Evolutionary conservation across 495 filamentous ascomycete genomes (phyloP).

Genomic region (Mycothermus thermophilus): DNA sequence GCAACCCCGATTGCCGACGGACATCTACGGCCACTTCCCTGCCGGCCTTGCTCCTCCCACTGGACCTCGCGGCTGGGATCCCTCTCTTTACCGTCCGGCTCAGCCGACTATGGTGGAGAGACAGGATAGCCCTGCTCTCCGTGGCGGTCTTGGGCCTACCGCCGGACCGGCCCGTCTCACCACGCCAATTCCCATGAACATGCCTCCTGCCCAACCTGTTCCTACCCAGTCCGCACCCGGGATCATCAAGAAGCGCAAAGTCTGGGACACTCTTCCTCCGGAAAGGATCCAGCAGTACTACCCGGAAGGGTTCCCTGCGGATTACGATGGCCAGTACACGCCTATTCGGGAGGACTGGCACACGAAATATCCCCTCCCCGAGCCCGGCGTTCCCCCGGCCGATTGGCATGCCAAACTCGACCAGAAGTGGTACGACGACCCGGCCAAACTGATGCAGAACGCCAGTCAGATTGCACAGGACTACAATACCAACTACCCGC

Average conservation of each 20-base stretch:
- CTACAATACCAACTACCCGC: constrained; percentile 7
- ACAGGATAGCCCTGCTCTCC: too few species aligned
- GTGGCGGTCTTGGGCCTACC: too few species aligned
- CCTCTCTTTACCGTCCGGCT: too few species aligned
- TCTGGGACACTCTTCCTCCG: constrained; percentile 13
- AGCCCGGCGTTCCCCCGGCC: not conserved
- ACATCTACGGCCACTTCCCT: too few species aligned
- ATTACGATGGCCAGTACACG: constrained; percentile 6
- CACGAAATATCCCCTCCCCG: constrained; percentile 1
- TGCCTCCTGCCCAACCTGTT: too few species aligned
- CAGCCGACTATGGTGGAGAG: too few species aligned
- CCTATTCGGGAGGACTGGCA: constrained; percentile 4
- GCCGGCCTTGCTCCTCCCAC: too few species aligned
- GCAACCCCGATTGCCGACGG: too few species aligned
- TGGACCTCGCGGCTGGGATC: too few species aligned
- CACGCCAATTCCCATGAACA: not conserved
- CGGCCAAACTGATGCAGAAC: constrained; percentile 13
- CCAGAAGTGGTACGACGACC: constrained; percentile 22
- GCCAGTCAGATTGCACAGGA: constrained; percentile 12
- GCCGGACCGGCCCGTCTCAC: too few species aligned
- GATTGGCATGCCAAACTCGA: constrained; percentile 11
- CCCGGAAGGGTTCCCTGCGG: constrained; percentile 6
- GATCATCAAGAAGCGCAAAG: too few species aligned
- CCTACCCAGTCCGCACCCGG: too few species aligned
- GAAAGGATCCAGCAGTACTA: constrained; percentile 11